Base-by-base conservation (phyloP, 2,329 filamentous ascomycete genomes). In the Mollisia scopiformis region DNA sequence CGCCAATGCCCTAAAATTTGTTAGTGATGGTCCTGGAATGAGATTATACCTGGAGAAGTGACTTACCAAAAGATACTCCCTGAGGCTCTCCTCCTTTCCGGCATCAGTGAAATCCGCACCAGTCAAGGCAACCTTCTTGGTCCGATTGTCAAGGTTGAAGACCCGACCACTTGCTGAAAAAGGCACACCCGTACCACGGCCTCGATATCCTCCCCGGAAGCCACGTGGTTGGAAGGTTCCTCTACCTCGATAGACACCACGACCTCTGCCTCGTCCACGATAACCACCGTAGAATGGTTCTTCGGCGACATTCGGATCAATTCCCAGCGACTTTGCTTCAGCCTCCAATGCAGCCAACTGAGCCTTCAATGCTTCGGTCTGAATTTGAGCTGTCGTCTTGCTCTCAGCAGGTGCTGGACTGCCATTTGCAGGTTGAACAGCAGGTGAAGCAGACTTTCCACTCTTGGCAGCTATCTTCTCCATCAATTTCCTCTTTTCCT, bases 91-190 rank as follows among this genome's bases (percentile, higher is more conserved):
- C 65, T 93, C 88, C 69, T 85, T 85, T 30, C 83, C 82, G 1
- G 83, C 71, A 14, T 80, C 80, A 3, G 87, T 86, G 70, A 88
- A 87, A 74, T 87, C 86, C 11, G 86, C 82, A 2, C 86, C 88
- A 7, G 81, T 80, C 25, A 94, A 76, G 6, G 84, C 82, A 10
- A 95, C 78, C 63, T 82, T 87, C 72, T 84, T 89, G 0, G 91
- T 88, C 47, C 91, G 82, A 72, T 93, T 93, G 70, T 95, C 91
- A 23, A 95, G 80, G 19, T 88, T 88, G 66, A 88, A 89, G 31
- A 82, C 70, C 6, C 77, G 77, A 28, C 77, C 68, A 23, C 31
- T 46, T 6, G 55, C 27, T 6, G 64, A 62, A 57, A 73, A 70
- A 10, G 70, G 62, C 5, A 64, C 66, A 67, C 75, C 76, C n/a